Base-by-base conservation (phyloP, 805 yeast genomes). In the Ogataea angusta region DNA sequence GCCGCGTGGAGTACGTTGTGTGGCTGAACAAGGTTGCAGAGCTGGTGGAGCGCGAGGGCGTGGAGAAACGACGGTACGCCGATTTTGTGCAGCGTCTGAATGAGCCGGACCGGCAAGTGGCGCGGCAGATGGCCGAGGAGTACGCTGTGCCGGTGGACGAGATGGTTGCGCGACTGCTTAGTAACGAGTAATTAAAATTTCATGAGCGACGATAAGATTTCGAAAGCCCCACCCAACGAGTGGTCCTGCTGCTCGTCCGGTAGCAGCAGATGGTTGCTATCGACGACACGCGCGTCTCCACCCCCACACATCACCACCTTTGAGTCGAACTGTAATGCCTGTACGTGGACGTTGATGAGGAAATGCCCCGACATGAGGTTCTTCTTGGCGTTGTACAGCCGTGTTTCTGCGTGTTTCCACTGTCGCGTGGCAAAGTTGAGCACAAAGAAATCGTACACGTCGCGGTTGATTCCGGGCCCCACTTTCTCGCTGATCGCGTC, bases 11-110 rank as follows among this genome's bases (percentile, higher is more conserved):
- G 22, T 48, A 51, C 16, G 39, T 54, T 12, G 39, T 43, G 14
- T 56, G 60, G 52, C 32, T 63, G 15, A 58, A 56, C 33, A 48
- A 50, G 26, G 16, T 61, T 9, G 36, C 57, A 4, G 69, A 64
- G 45, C 33, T 56, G 19, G 48, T 54, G 24, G 68, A 64, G 40
- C 44, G 69, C 22, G 55, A 47, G 28, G 54, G 52, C 12, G 36
- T 49, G 9, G 31, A 36, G 9, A 42, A 45, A 25, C 34, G 41
- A 3, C 34, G 41, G 19, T 38, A 36, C 12, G 36, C 26, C 17
- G 42, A 43, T 26, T 56, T 54, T 38, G 37, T 53, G 6, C 42
- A 46, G 2, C 27, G 61, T 14, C 28, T 42, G 27, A 45, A 38
- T 13, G 47, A 23, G 9, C 30, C 7, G 12, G 51, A 49, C 22